Evolutionary conservation across 1,139 yeast species (phyloP), one percentile per base, ranked within the genome.

Genomic region (Wickerhamiella pararugosa): DNA sequence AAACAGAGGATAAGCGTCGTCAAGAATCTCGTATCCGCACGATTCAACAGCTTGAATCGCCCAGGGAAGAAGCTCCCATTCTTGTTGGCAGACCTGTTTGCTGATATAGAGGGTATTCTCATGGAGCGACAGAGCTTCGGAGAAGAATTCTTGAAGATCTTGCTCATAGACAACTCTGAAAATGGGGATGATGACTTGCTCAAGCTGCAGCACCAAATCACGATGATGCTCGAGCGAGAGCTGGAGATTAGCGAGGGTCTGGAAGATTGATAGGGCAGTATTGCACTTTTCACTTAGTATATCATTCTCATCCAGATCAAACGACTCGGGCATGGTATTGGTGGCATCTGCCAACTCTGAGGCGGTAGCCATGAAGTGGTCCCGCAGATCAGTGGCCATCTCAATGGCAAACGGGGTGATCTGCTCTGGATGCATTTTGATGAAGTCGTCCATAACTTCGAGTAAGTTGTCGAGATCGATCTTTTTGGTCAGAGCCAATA

Each of bases 381-480:
- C 80, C 28, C 79, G 77, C 52, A 90, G 65, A 54, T 80, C 86
- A 34, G 69, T 70, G 72, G 87, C 84, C 53, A 90, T 68, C 51
- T 83, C 92, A 36, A 81, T 76, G 6, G 97, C 95, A 62, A 87
- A 90, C 29, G 98, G 97, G 51, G 87, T 92, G 50, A 90, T 67
- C 60, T 87, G 94, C 51, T 78, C 83, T 4, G 94, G 71, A 59
- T 80, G 90, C 45, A 73, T 76, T 55, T 87, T 96, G 25, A 90
- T 97, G 58, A 93, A 79, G 53, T 87, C 96, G 64, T 90, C 97
- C 81, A 90, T 84, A 10, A 90, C 95, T 32, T 80, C 82, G 11
- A 94, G 75, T 32, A 90, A 71, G 2, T 90, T 75, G 58, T 90
- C 98, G 48, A 80, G 78, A 53, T 90, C 98, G 48, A 87, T 75